Evolutionary conservation across 2,329 filamentous ascomycete genomes (phyloP).

Genomic region (Penicillium sclerotiorum): DNA sequence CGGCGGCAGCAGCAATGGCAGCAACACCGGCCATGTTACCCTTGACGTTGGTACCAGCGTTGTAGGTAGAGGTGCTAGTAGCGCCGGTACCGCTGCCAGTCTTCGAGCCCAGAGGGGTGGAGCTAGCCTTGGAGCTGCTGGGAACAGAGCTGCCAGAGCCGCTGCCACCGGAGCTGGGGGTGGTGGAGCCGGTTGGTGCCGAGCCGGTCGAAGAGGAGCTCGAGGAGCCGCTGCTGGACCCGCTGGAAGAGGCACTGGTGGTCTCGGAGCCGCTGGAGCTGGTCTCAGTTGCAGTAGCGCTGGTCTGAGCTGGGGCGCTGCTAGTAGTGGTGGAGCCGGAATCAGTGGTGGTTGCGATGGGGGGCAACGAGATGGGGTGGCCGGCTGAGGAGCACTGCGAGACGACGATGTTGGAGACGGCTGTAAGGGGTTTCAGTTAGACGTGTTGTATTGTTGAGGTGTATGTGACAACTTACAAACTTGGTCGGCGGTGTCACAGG

Average conservation of each 20-base stretch:
- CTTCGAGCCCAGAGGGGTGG: slow-evolving; percentile 20
- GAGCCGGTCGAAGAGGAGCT: neutral
- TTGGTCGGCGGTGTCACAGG: slow-evolving; percentile 45
- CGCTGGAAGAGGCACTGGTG: neutral
- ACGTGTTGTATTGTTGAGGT: neutral
- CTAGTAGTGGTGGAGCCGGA: no score
- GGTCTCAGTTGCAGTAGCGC: neutral
- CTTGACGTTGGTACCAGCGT: slow-evolving; percentile 30
- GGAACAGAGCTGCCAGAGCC: slow-evolving; percentile 13
- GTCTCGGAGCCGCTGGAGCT: neutral
- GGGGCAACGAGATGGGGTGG: slow-evolving; percentile 40
- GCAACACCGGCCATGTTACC: slow-evolving; percentile 30
- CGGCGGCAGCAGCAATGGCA: slow-evolving; percentile 27
- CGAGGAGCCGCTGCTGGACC: neutral
- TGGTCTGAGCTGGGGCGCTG: no score
- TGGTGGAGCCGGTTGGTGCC: neutral
- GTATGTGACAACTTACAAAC: slow-evolving; percentile 30
- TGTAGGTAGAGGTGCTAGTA: slow-evolving; percentile 26
- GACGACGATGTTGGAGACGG: slow-evolving; percentile 40
- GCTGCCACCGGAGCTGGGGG: slow-evolving; percentile 7
- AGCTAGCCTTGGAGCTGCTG: slow-evolving; percentile 14
- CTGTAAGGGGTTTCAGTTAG: slow-evolving; percentile 18
- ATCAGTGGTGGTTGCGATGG: slow-evolving; percentile 26
- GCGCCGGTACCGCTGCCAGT: slow-evolving; percentile 15
- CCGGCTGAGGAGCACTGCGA: slow-evolving; percentile 39